These are phyloP conservation scores for Castanopsis chinensis DNA, from an alignment of 306 rosid species.

Conservation along the genomic window DNA sequence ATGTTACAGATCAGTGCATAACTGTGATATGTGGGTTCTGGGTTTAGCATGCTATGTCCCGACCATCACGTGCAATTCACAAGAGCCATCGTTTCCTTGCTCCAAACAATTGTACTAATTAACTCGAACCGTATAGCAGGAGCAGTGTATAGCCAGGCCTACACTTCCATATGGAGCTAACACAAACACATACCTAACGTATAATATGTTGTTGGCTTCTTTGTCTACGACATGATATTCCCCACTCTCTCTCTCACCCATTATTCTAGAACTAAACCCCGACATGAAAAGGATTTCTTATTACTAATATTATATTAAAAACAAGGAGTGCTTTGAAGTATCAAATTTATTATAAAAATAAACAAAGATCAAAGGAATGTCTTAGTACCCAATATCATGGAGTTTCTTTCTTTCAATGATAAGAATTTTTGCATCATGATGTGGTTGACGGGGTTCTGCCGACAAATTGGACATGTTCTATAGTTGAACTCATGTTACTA, in stretches of 20 bases:
- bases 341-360: conserved; percentile 6
- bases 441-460: conserved; percentile 49
- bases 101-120: conserved; percentile 9
- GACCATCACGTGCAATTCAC: conserved; percentile 44
- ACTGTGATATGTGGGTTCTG: conserved; percentile 23
- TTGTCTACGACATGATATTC: conserved; percentile 31
- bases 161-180: conserved; percentile 21
- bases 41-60: conserved; percentile 17
- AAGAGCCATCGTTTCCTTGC: neutral
- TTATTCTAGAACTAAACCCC: conserved; percentile 30
- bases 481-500: neutral
- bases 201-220: conserved; percentile 30
- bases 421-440: conserved; percentile 44
- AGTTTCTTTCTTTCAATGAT: conserved; percentile 20
- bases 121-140: too few relatives aligned
- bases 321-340: conserved; percentile 8
- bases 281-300: conserved; percentile 37
- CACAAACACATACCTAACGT: conserved; percentile 45
- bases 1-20: conserved; percentile 1
- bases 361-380: conserved; percentile 35
- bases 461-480: conserved; percentile 46
- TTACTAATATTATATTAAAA: conserved; percentile 5
- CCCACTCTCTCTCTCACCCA: conserved; percentile 18
- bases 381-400: conserved; percentile 34
- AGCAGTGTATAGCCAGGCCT: neutral